Base-by-base conservation (phyloP, 306 rosid species). In the Spatholobus suberectus region DNA sequence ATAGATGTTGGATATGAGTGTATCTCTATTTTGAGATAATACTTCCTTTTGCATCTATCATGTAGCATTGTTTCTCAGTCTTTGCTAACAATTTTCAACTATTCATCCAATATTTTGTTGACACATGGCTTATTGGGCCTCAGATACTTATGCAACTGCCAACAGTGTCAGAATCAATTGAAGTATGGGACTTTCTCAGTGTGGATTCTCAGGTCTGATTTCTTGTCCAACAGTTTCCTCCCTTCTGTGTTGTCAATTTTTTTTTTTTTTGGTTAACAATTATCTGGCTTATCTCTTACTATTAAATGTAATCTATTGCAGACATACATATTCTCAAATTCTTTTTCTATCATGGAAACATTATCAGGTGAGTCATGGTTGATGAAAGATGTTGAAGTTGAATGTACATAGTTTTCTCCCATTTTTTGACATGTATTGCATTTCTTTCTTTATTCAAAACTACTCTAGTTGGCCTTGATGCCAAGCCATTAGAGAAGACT, bases 131-230 rank as follows among this genome's bases (percentile, higher is more conserved):
- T 86, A 20, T 70, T 81, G 43, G 57, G 70, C 72, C 72, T 85
- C 97, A 96, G 99, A 87, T 88, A 84, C 94, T 96, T 72, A 91
- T 94, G 97, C 97, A 88, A 88, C 94, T 96, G 77, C 99, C 98
- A 72, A 90, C 87, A 83, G 86, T 96, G 86, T 96, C 98, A 58
- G 99, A 94, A 85, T 96, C 98, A 83, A 92, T 96, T 88, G 99
- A 96, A 91, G 96, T 94, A 70, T 96, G 99, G 98, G 99, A 96
- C 89, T 96, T 96, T 82, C 90, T 96, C 74, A 94, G 98, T 87
- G 99, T 96, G 17, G 99, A 96, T 83, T 96, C 99, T 65, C 99
- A 96, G 99, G 99, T 96, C 87, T 77, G 81, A 55, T 73, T 88
- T 71, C 15, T 49, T 76, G 73, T 44, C 75, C 73, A 55, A 63